Base-by-base conservation (phyloP, 2,329 filamentous ascomycete species). In the Calycina herbarum region DNA sequence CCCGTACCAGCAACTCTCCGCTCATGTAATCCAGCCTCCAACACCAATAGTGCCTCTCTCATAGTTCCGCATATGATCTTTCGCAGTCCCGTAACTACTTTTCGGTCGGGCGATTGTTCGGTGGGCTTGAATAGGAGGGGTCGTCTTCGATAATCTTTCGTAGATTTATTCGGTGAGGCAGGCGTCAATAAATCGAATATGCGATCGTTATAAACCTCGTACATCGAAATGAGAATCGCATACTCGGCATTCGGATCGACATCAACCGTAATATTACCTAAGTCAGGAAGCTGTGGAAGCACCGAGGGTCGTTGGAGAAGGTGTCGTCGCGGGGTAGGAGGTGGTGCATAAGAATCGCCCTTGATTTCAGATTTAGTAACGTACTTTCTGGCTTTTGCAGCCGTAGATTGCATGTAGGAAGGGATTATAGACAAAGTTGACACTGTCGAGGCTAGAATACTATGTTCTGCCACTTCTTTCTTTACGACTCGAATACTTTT, bases 141-240 rank as follows among this genome's bases (percentile, higher is more conserved):
- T 33, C 94, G 87, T n/a, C 95, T 88, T 61, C 89, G 84, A 69
- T 84, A 83, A 66, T 92, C 89, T 72, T 92, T 93, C 2, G 87
- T 89, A 5, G 83, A 82, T 42, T 84, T 84, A 0, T 83, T 83
- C 68, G 85, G 85, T 27, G 82, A 78, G 2, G 86, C 84, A 0
- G 86, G 85, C 0, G 90, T 91, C 0, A 99, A 82, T 0, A 99
- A 86, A 74, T 99, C 95, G 76, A 96, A 98, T 70, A 99, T 98
- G 42, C 94, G 89, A 79, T 99, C 94, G 75, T 99, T 99, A 81
- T 99, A 97, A 1, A 99, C 94, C 77, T 99, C 95, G 78, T 98
- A 98, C 94, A 99, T 99, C 63, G 93, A 97, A 27, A 99, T 84
- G 11, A 99, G 82, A 63, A 99, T 88, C 4, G 91, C 90, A 72